These are phyloP conservation scores for Fraxinus dipetala DNA, from an alignment of 305 asterid species.

Conservation along the genomic window DNA sequence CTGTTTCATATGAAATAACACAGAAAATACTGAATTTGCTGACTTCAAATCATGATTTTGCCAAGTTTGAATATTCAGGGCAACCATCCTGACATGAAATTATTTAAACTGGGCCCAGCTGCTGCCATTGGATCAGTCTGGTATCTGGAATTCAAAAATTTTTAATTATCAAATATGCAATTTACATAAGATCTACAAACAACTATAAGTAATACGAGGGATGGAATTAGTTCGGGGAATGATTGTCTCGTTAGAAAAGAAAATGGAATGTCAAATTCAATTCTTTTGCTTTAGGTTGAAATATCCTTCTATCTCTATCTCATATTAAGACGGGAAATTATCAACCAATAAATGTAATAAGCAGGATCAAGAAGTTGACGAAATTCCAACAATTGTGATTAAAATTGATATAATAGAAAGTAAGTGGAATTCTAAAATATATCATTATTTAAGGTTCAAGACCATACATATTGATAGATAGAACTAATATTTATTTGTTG, in stretches of 20 bases:
- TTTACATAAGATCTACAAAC: neutral
- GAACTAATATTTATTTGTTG: neutral
- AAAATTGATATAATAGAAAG: neutral
- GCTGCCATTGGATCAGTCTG: slow-evolving; percentile 49
- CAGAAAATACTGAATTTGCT: neutral
- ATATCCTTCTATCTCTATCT: neutral
- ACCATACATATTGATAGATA: slow-evolving; percentile 28
- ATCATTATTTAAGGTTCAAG: slow-evolving; percentile 52
- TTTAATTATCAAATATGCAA: neutral
- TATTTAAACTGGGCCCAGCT: slow-evolving; percentile 60
- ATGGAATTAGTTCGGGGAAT: neutral
- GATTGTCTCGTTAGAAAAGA: neutral
- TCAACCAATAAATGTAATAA: neutral
- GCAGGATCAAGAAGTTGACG: neutral
- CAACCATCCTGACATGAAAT: slow-evolving; percentile 55
- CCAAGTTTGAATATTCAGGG: slow-evolving; percentile 28
- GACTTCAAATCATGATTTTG: neutral
- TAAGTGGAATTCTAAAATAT: neutral
- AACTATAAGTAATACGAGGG: too few relatives aligned
- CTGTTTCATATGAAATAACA: neutral
- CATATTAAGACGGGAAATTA: neutral
- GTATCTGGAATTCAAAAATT: slow-evolving; percentile 31
- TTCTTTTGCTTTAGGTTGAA: neutral
- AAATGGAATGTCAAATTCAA: neutral
- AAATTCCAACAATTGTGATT: neutral